phyloP scores from a whole-genome alignment of 2,329 filamentous ascomycete species.

The Talaromyces sp. region DNA sequence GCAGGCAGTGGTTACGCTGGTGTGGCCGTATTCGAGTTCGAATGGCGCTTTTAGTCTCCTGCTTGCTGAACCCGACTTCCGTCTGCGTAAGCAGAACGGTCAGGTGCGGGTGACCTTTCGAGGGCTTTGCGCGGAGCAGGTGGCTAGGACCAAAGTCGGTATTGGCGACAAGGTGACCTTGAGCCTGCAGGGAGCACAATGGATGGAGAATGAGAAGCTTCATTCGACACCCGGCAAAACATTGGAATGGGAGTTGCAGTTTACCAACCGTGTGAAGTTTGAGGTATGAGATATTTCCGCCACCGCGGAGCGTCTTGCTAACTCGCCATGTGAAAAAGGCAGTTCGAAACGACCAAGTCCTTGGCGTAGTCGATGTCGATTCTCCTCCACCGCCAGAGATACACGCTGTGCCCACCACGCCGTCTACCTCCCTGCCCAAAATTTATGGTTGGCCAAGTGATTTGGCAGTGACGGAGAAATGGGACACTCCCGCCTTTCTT shows the following conservation, averaged over 20 bases:
- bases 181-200: constrained; percentile 62
- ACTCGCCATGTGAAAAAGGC: constrained; percentile 17
- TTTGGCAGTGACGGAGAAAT: constrained; percentile 43
- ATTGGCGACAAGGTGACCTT: constrained; percentile 73
- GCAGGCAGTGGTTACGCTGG: constrained; percentile 70
- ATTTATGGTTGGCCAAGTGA: constrained; percentile 19
- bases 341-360: constrained; percentile 17
- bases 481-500: constrained; percentile 72
- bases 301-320: neutral
- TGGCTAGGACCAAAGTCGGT: constrained; percentile 62
- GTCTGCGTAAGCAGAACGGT: constrained; percentile 67
- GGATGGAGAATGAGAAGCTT: constrained; percentile 51
- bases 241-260: constrained; percentile 53
- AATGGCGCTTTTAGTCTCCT: constrained; percentile 69
- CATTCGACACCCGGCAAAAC: constrained; percentile 50
- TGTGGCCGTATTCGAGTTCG: constrained; percentile 85
- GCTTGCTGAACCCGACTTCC: constrained; percentile 78
- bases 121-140: constrained; percentile 62
- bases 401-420: neutral
- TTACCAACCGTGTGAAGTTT: constrained; percentile 28
- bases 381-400: constrained; percentile 26
- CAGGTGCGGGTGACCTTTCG: constrained; percentile 75
- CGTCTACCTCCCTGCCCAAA: neutral
- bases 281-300: constrained; percentile 24
- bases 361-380: constrained; percentile 47